These are phyloP conservation scores for Hyphopichia buzzinii DNA, from an alignment of 1,139 yeast genomes.

Conservation along the genomic window DNA sequence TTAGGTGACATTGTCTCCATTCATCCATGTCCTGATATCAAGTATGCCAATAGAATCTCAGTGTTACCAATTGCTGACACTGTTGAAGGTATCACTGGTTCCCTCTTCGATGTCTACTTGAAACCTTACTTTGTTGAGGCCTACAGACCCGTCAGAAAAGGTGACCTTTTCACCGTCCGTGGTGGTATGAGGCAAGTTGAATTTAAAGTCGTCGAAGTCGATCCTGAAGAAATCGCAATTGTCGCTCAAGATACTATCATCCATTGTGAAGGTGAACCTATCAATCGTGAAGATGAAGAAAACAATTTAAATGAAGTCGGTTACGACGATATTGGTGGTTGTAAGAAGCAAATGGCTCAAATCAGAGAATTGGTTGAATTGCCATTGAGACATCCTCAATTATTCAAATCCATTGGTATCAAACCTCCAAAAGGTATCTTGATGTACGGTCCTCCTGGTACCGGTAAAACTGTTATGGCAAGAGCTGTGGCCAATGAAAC, in stretches of 20 bases:
- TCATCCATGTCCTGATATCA: conserved; percentile 97
- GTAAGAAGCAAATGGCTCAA: conserved; percentile 98
- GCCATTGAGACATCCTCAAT: conserved; percentile 95
- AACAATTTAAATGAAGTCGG: conserved; percentile 95
- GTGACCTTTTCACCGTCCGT: conserved; percentile 92
- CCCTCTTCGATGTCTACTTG: conserved; percentile 92
- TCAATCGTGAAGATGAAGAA: conserved; percentile 98
- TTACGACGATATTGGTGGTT: conserved; percentile 98
- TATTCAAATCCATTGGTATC: conserved; percentile 94
- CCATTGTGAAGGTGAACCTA: conserved; percentile 99
- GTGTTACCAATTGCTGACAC: conserved; percentile 97
- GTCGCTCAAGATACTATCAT: conserved; percentile 98
- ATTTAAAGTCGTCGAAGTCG: conserved; percentile 96
- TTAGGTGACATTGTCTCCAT: conserved; percentile 88
- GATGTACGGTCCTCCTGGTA: conserved; percentile 99
- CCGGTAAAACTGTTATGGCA: conserved; percentile 99
- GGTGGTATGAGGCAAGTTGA: conserved; percentile 99
- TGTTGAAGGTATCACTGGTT: conserved; percentile 96
- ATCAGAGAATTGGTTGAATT: conserved; percentile 95
- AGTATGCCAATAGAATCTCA: conserved; percentile 90
- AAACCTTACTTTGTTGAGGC: conserved; percentile 99
- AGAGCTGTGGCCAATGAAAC: conserved; percentile 99
- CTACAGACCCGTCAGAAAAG: conserved; percentile 97
- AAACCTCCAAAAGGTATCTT: conserved; percentile 96
- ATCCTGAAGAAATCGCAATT: conserved; percentile 95